phyloP scores from a whole-genome alignment of 805 yeast species.

The Spathaspora hagerdaliae region DNA sequence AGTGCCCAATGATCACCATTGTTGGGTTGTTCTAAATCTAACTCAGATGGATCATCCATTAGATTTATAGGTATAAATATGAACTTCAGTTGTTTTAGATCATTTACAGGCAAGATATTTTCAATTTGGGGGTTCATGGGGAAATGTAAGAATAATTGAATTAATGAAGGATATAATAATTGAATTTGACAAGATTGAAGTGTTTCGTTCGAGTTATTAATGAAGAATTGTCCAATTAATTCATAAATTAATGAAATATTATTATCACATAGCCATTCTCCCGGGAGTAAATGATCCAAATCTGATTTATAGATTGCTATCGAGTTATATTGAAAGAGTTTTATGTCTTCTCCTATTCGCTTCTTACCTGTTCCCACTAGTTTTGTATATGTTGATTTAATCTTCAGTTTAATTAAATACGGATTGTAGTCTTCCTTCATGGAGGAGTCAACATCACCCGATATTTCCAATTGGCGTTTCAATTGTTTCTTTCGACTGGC shows the following conservation, averaged over 20 bases:
- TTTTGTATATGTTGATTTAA: constrained; percentile 14
- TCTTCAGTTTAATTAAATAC: constrained; percentile 11
- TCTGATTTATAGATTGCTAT: constrained; percentile 59
- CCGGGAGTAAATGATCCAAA: constrained; percentile 51
- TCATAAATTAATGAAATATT: constrained; percentile 63
- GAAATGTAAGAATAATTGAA: constrained; percentile 53
- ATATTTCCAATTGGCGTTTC: constrained; percentile 12
- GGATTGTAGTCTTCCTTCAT: constrained; percentile 13
- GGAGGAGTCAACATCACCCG: too few species aligned
- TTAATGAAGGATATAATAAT: constrained; percentile 55
- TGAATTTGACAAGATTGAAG: constrained; percentile 21
- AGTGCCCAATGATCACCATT: constrained; percentile 81
- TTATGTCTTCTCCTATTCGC: constrained; percentile 10
- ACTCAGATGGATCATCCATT: constrained; percentile 42
- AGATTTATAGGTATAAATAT: constrained; percentile 65
- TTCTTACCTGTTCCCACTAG: not conserved
- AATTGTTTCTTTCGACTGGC: constrained; percentile 15
- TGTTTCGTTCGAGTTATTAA: constrained; percentile 9
- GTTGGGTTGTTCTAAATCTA: constrained; percentile 45
- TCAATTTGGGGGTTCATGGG: constrained; percentile 18
- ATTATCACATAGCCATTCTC: constrained; percentile 74
- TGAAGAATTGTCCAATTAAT: constrained; percentile 24
- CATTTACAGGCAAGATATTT: constrained; percentile 26
- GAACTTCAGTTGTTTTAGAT: constrained; percentile 33
- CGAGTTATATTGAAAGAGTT: constrained; percentile 49